These are phyloP conservation scores for Wickerhamomyces sp. DNA, from an alignment of 1,139 yeast species.

Conservation along the genomic window DNA sequence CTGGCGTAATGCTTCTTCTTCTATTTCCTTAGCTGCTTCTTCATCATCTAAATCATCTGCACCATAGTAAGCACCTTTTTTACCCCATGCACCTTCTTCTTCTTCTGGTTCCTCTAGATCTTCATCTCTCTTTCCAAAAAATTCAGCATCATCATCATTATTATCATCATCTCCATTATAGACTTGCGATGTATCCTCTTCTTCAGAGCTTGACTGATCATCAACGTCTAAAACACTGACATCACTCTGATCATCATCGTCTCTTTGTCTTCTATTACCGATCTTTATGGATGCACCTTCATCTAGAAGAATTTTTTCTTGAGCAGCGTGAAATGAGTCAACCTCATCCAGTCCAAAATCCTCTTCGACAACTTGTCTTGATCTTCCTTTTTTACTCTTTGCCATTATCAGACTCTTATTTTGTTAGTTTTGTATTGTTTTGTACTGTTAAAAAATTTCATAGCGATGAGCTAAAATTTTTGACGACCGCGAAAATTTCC, in stretches of 20 bases:
- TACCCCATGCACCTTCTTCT: constrained; percentile 78
- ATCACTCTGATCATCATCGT: constrained; percentile 41
- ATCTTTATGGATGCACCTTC: constrained; percentile 46
- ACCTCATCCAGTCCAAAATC: constrained; percentile 55
- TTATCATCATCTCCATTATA: constrained; percentile 38
- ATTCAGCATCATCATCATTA: constrained; percentile 46
- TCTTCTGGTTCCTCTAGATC: constrained; percentile 49
- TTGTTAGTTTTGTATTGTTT: neutral
- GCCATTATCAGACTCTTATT: constrained; percentile 11
- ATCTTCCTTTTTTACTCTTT: constrained; percentile 19
- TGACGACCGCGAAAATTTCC: no score
- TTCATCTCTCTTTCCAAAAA: constrained; percentile 33
- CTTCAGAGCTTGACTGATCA: constrained; percentile 41
- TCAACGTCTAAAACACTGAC: constrained; percentile 41
- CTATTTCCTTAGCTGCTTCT: constrained; percentile 74
- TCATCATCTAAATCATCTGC: constrained; percentile 76
- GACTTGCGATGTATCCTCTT: no score
- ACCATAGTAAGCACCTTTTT: constrained; percentile 71
- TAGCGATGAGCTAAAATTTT: neutral
- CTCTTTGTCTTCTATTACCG: constrained; percentile 18
- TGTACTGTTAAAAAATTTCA: constrained; percentile 7
- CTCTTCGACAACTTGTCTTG: constrained; percentile 14
- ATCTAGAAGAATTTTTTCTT: constrained; percentile 57
- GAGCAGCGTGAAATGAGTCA: constrained; percentile 65
- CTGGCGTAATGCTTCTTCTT: constrained; percentile 82